Evolutionary conservation across 2,329 filamentous ascomycete genomes (phyloP).

Genomic region (Lojkania enalia): DNA sequence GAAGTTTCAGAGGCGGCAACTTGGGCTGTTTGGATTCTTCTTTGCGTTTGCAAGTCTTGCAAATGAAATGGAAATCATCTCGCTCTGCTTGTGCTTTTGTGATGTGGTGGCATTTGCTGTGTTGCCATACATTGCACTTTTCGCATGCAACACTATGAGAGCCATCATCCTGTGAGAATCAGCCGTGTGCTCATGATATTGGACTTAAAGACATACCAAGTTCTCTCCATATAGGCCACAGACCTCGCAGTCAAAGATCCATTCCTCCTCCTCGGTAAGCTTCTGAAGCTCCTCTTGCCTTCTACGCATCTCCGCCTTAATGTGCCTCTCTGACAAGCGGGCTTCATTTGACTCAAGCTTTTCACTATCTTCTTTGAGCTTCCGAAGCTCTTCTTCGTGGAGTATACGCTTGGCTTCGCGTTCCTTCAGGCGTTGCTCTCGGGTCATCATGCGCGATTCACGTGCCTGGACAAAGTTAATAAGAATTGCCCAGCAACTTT

Average conservation of each 20-base stretch:
- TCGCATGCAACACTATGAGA: slow-evolving; percentile 94
- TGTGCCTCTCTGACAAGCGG: slow-evolving; percentile 74
- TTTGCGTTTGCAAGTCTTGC: slow-evolving; percentile 69
- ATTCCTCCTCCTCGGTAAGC: slow-evolving; percentile 74
- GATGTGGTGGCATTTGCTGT: slow-evolving; percentile 88
- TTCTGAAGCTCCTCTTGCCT: slow-evolving; percentile 75
- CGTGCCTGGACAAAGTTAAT: slow-evolving; percentile 58
- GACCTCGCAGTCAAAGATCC: slow-evolving; percentile 89
- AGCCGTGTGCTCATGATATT: slow-evolving; percentile 3
- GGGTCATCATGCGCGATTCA: slow-evolving; percentile 76
- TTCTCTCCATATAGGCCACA: slow-evolving; percentile 91
- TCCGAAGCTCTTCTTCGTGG: slow-evolving; percentile 80
- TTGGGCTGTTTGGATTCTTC: slow-evolving; percentile 65
- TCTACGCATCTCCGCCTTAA: slow-evolving; percentile 81
- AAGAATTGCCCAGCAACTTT: not conserved
- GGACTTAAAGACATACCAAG: slow-evolving; percentile 47
- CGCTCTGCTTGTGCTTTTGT: slow-evolving; percentile 77
- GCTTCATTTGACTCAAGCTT: slow-evolving; percentile 48
- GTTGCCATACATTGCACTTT: slow-evolving; percentile 93
- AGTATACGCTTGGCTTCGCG: slow-evolving; percentile 80
- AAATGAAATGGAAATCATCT: slow-evolving; percentile 86
- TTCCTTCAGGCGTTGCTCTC: slow-evolving; percentile 83
- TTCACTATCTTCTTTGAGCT: slow-evolving; percentile 75
- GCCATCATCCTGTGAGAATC: slow-evolving; percentile 71
- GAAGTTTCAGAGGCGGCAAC: slow-evolving; percentile 63